These are phyloP conservation scores for Agaricus subrufescens DNA, from an alignment of 768 basidiomycete genomes.

Conservation along the genomic window DNA sequence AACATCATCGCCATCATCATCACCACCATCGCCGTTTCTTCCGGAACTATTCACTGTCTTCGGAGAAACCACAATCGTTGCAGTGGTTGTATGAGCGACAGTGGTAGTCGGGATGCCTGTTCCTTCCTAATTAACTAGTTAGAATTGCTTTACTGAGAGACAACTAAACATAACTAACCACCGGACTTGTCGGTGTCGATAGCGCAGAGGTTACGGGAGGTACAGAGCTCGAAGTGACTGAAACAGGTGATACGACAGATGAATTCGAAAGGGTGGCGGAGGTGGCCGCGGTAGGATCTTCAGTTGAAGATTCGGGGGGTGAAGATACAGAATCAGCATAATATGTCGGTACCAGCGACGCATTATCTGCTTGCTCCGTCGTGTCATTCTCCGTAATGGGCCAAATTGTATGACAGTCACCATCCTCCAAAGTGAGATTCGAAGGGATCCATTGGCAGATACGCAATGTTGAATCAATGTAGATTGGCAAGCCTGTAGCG, in stretches of 20 bases:
- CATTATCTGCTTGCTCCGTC: neutral
- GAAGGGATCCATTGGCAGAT: constrained; percentile 54
- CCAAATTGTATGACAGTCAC: constrained; percentile 54
- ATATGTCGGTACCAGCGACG: neutral
- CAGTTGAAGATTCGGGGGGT: constrained; percentile 6
- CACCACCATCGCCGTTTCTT: too few species aligned
- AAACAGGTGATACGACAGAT: neutral
- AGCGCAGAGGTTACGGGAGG: neutral
- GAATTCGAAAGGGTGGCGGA: neutral
- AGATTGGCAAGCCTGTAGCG: constrained; percentile 47
- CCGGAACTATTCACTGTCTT: too few species aligned
- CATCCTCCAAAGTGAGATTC: constrained; percentile 29
- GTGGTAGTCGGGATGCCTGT: too few species aligned
- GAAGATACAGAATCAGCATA: neutral
- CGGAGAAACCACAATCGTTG: too few species aligned
- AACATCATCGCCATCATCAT: neutral
- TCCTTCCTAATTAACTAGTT: too few species aligned
- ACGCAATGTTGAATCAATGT: constrained; percentile 42
- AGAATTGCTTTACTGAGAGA: too few species aligned
- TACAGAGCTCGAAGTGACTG: neutral
- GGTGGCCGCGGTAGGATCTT: neutral
- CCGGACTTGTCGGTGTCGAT: too few species aligned
- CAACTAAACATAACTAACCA: too few species aligned
- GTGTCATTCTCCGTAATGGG: constrained; percentile 14
- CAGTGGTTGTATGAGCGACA: too few species aligned